These are phyloP conservation scores for Fraxinus ornus DNA, from an alignment of 305 asterid genomes.

Conservation along the genomic window DNA sequence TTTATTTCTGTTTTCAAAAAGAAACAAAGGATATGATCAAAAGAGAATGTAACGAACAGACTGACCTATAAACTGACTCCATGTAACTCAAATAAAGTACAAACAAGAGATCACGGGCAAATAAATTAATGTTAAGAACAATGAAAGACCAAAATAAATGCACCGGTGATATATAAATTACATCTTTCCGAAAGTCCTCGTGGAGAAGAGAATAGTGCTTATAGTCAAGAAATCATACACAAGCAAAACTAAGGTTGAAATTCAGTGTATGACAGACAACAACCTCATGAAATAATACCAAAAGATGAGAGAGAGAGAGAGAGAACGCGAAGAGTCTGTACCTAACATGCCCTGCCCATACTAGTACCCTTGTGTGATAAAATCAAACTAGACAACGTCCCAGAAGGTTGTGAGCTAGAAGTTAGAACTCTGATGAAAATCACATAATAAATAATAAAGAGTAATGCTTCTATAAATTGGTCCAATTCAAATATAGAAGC, in stretches of 20 bases:
- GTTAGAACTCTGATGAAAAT: neutral
- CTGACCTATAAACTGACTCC: neutral
- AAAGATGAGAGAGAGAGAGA: neutral
- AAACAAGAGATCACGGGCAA: neutral
- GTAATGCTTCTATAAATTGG: neutral
- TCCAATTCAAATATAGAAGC: neutral
- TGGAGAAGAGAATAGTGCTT: neutral
- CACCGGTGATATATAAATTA: neutral
- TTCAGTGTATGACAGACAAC: neutral
- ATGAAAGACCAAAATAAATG: neutral
- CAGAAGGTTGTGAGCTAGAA: neutral
- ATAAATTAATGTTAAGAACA: neutral
- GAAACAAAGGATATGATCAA: neutral
- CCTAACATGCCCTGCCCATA: neutral
- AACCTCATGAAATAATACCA: neutral
- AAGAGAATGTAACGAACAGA: neutral
- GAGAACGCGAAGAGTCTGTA: neutral
- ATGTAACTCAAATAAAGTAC: neutral
- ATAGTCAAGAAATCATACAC: neutral
- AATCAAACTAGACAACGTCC: neutral
- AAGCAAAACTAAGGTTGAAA: neutral
- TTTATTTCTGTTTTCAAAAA: neutral
- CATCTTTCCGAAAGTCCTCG: neutral
- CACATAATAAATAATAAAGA: neutral
- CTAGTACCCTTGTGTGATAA: neutral